Conservation (phyloP, 2,329 filamentous ascomycete genomes). For the Colletotrichum limetticola region DNA sequence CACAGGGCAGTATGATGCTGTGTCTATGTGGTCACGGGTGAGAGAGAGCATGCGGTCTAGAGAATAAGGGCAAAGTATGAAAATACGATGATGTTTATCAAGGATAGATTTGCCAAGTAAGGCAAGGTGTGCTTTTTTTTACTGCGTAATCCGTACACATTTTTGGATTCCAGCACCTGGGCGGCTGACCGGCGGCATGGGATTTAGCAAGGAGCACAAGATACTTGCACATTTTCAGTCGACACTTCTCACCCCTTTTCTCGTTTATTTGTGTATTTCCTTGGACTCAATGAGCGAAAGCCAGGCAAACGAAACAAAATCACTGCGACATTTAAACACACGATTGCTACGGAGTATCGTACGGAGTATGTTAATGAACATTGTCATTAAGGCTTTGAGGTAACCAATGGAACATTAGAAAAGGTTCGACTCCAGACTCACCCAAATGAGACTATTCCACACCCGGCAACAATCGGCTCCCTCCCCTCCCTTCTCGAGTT, state of each 20-base stretch:
- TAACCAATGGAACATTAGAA: not conserved
- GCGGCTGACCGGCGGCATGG: not conserved
- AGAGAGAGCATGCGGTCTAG: not conserved
- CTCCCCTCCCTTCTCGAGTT: not conserved
- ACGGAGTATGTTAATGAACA: too few relatives aligned
- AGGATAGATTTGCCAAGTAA: too few relatives aligned
- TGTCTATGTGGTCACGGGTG: not conserved
- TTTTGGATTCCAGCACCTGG: not conserved
- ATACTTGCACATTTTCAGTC: not conserved
- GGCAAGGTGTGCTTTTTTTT: too few relatives aligned
- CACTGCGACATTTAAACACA: not conserved
- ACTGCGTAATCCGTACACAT: too few relatives aligned
- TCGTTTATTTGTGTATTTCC: too few relatives aligned
- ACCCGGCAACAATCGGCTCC: not conserved
- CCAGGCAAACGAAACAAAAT: not conserved
- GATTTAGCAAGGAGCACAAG: not conserved
- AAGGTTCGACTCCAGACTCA: not conserved
- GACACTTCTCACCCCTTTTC: too few relatives aligned
- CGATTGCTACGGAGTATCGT: not conserved
- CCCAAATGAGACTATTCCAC: not conserved
- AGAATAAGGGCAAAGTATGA: not conserved
- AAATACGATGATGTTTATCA: not conserved
- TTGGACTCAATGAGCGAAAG: too few relatives aligned
- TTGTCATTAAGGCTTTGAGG: too few relatives aligned
- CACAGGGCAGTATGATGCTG: not conserved